A percentile compares a stretch with the other conserved stretches of the same genome.
Evolutionary conservation across 2,329 filamentous ascomycete genomes (phyloP).

Genomic region (Botryotinia globosa): DNA sequence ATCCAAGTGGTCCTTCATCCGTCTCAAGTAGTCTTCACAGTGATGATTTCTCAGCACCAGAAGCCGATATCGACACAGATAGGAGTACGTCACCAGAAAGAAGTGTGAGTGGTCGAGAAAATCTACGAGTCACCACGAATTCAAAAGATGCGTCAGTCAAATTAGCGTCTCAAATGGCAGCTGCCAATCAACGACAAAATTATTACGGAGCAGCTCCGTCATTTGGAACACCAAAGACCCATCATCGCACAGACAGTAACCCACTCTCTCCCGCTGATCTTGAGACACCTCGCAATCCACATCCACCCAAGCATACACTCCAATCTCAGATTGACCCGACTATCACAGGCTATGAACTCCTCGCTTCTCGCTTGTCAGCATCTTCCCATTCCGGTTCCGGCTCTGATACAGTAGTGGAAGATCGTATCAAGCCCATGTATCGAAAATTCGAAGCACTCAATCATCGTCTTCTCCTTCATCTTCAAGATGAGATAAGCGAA

Average conservation of each 20-base stretch:
- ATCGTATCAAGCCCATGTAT: conserved; percentile 61
- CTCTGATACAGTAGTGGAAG: conserved; percentile 26
- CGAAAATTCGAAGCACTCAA: conserved; percentile 79
- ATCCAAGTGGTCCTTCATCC: conserved; percentile 38
- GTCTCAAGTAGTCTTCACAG: conserved; percentile 34
- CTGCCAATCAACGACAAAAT: conserved; percentile 36
- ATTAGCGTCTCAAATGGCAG: conserved; percentile 35
- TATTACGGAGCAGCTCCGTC: conserved; percentile 29
- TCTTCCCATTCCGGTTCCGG: conserved; percentile 23
- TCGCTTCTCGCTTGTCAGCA: conserved; percentile 54
- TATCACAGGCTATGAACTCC: conserved; percentile 59
- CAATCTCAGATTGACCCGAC: conserved; percentile 45
- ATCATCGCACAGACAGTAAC: conserved; percentile 39
- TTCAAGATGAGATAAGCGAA: conserved; percentile 81
- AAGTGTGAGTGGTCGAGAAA: conserved; percentile 39
- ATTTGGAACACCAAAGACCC: conserved; percentile 42
- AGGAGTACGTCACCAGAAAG: conserved; percentile 46
- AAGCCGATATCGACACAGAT: conserved; percentile 44
- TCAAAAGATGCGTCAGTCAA: conserved; percentile 33
- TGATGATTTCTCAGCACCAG: conserved; percentile 40
- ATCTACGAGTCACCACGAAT: conserved; percentile 21
- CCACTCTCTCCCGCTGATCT: conserved; percentile 32
- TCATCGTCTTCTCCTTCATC: conserved; percentile 74
- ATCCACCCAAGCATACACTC: conserved; percentile 34
- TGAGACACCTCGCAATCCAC: conserved; percentile 33